A percentile compares a stretch with the other conserved stretches of the same genome.
Evolutionary conservation across 176 grass and related monocot genomes (phyloP).

Genomic region (Avena eriantha): DNA sequence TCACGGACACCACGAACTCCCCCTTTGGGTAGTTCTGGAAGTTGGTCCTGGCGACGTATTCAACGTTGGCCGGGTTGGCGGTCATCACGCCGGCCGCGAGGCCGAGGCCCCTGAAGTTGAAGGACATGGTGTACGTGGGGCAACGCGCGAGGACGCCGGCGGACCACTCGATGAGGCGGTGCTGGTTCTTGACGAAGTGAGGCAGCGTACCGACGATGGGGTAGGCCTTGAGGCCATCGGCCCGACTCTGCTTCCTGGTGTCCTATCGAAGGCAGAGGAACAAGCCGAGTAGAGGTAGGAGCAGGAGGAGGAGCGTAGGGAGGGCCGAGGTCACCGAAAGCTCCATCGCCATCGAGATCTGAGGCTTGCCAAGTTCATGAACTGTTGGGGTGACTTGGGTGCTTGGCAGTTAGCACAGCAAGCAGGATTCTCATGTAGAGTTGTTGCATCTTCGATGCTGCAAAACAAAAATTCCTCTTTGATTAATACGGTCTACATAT

Average conservation of each 20-base stretch:
- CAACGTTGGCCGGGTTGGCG: slow-evolving; percentile 56
- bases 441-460: not conserved
- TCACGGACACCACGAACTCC: slow-evolving; percentile 29
- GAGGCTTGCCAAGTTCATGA: not conserved
- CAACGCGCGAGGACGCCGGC: slow-evolving; percentile 47
- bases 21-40: slow-evolving; percentile 65
- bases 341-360: slow-evolving; percentile 8
- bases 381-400: not conserved
- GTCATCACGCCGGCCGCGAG: slow-evolving; percentile 52
- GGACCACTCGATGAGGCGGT: slow-evolving; percentile 60
- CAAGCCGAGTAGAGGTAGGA: slow-evolving; percentile 38
- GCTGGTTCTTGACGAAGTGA: slow-evolving; percentile 53
- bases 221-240: slow-evolving; percentile 49
- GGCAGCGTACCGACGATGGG: slow-evolving; percentile 58
- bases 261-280: slow-evolving; percentile 30
- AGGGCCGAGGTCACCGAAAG: not conserved
- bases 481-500: not conserved
- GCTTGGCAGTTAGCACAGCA: not conserved
- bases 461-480: not conserved
- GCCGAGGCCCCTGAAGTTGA: slow-evolving; percentile 6
- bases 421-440: not conserved
- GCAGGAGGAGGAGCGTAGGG: slow-evolving; percentile 24
- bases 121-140: slow-evolving; percentile 55
- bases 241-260: slow-evolving; percentile 35
- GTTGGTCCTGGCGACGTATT: slow-evolving; percentile 63